A percentile compares a stretch with the other conserved stretches of the same genome.
Conservation (phyloP, 2,329 filamentous ascomycete species). For the Stemphylium beticola region DNA sequence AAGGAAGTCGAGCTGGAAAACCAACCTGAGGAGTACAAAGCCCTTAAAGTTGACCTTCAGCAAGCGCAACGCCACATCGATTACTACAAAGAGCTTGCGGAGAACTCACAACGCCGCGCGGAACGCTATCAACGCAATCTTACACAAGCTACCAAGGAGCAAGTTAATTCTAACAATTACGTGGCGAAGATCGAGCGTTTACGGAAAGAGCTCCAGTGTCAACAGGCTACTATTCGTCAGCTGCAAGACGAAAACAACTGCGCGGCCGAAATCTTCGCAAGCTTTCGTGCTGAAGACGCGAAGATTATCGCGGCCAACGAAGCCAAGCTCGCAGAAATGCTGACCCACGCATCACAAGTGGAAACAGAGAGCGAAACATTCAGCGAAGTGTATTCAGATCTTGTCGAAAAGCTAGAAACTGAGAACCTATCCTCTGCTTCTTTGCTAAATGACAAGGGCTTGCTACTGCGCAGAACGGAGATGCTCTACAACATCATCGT, state of each 20-base stretch:
- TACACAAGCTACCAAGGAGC: slow-evolving; percentile 1
- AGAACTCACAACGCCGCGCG: slow-evolving; percentile 13
- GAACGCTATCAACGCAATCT: slow-evolving; percentile 21
- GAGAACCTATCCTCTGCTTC: slow-evolving; percentile 8
- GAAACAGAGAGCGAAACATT: slow-evolving; percentile 18
- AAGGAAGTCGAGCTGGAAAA: slow-evolving; percentile 23
- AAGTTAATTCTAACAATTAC: slow-evolving; percentile 2
- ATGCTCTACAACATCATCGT: slow-evolving; percentile 12
- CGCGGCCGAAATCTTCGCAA: slow-evolving; percentile 8
- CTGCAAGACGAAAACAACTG: slow-evolving; percentile 19
- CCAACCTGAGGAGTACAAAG: slow-evolving; percentile 20
- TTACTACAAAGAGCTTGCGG: slow-evolving; percentile 15
- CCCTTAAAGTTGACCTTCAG: slow-evolving; percentile 24
- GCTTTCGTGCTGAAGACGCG: slow-evolving; percentile 7
- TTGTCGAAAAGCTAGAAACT: slow-evolving; percentile 16
- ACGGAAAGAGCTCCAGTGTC: slow-evolving; percentile 12
- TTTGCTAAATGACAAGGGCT: slow-evolving; percentile 3
- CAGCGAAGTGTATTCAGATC: slow-evolving; percentile 5
- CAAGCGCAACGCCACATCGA: slow-evolving; percentile 18
- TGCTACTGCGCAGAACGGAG: slow-evolving; percentile 9
- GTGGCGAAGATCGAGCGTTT: slow-evolving; percentile 16
- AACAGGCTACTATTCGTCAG: slow-evolving; percentile 10
- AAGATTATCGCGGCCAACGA: slow-evolving; percentile 3
- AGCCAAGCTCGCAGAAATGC: neutral
- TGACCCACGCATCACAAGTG: slow-evolving; percentile 3